Base-by-base conservation (phyloP, 2,329 filamentous ascomycete genomes). In the Nigrospora oryzae region DNA sequence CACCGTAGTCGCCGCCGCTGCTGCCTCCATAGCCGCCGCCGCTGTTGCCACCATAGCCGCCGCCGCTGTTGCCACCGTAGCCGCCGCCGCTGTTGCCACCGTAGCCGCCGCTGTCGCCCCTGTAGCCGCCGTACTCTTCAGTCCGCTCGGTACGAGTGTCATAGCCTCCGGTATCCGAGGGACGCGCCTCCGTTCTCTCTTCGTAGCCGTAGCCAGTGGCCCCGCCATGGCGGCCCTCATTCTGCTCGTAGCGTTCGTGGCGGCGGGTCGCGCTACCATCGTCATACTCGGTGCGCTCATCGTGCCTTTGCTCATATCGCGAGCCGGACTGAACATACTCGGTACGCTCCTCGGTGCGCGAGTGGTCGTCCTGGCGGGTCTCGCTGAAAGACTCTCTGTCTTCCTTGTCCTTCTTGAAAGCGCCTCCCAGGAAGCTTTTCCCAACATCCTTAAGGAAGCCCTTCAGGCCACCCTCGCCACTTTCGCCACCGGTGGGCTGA, bases 381-480 rank as follows among this genome's bases (percentile, higher is more conserved):
- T 70, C 70, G 44, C 70, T 67, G 51, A 74, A 75, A 40, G 65
- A 69, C 55, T 79, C 71, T 46, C 73, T 79, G 38, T 80, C 69
- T 32, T 75, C 67, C 23, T 28, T 28, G 33, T 70, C 68, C 42
- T 70, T 68, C 42, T 71, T 69, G 43, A 84, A 76, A 13, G 74
- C 74, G 12, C 75, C 75, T 11, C 81, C 78, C 10, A 94, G 74
- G 14, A 90, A 66, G 35, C 78, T 79, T 33, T 76, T 75, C 30
- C 86, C 84, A 32, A 86, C 64, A 28, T 82, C 79, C 44, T 82
- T 83, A 12, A 95, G 70, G 37, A 95, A 67, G 19, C 83, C 82
- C 30, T 85, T 84, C 1, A 89, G 61, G 11, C 78, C 77, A 41
- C 83, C 80, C 53, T 82, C 73, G 47, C 75, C 73, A 6, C 50